phyloP scores from a whole-genome alignment of 2,329 filamentous ascomycete genomes.

The Trichoderma endophyticum region DNA sequence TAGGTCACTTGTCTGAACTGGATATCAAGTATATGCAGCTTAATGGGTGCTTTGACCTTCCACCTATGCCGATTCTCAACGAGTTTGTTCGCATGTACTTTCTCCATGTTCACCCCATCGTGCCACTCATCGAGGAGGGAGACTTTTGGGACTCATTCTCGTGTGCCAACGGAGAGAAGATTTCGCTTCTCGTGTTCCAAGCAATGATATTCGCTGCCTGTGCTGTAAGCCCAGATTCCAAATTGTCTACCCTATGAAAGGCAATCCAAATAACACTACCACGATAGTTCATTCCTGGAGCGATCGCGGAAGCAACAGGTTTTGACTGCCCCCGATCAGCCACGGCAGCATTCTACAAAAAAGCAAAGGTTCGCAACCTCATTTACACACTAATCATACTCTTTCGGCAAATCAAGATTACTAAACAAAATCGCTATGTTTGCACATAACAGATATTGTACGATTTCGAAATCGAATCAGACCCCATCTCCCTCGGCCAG shows the following conservation, averaged over 20 bases:
- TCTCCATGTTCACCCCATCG: constrained; percentile 24
- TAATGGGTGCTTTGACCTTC: constrained; percentile 23
- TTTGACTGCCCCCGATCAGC: constrained; percentile 12
- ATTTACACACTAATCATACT: no score
- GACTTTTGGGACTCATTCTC: constrained; percentile 25
- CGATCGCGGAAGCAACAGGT: constrained; percentile 7
- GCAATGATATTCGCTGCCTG: constrained; percentile 23
- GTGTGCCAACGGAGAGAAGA: background rate
- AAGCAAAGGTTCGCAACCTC: constrained; percentile 6
- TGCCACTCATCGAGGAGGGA: constrained; percentile 24
- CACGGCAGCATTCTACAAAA: constrained; percentile 17
- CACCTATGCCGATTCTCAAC: constrained; percentile 20
- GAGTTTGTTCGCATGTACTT: constrained; percentile 26
- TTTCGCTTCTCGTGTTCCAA: constrained; percentile 21
- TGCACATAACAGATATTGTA: background rate
- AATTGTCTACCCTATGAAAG: background rate
- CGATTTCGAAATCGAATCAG: constrained; percentile 13
- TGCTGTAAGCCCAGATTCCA: constrained; percentile 13
- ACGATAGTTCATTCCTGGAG: constrained; percentile 8
- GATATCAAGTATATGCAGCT: constrained; percentile 20
- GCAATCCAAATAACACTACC: background rate
- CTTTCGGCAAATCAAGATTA: background rate
- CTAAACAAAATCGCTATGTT: background rate
- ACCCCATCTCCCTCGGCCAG: constrained; percentile 9
- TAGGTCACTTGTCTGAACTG: constrained; percentile 11